phyloP scores from a whole-genome alignment of 768 basidiomycete genomes.

The Tylopilus intermedius region DNA sequence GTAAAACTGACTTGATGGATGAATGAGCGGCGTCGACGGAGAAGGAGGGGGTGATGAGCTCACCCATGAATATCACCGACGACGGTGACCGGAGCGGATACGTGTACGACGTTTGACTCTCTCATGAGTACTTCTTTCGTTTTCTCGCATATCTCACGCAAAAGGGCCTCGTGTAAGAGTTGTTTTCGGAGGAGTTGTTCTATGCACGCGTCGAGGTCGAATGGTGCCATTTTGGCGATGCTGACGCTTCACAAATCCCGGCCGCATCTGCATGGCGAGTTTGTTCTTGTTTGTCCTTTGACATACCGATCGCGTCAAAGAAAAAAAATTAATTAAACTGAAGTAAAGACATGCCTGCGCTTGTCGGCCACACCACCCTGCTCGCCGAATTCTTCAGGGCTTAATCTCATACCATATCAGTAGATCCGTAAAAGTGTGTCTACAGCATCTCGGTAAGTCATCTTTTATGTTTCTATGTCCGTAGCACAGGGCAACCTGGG shows the following conservation, averaged over 20 bases:
- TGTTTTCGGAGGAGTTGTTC: slow-evolving; percentile 86
- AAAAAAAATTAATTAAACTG: slow-evolving; percentile 13
- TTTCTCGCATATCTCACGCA: slow-evolving; percentile 99
- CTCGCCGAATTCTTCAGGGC: slow-evolving; percentile 14
- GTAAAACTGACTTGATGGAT: slow-evolving; percentile 85
- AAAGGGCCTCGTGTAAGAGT: slow-evolving; percentile 86
- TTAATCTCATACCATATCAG: slow-evolving; percentile 1
- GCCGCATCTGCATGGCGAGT: slow-evolving; percentile 11
- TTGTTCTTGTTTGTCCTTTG: slow-evolving; percentile 16
- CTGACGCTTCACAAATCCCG: not conserved
- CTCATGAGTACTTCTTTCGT: slow-evolving; percentile 99
- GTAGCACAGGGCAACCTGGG: slow-evolving; percentile 16
- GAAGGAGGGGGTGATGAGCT: slow-evolving; percentile 32
- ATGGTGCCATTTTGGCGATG: slow-evolving; percentile 41
- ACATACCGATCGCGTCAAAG: slow-evolving; percentile 6
- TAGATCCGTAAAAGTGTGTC: slow-evolving; percentile 15
- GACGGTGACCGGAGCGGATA: slow-evolving; percentile 94
- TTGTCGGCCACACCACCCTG: not conserved
- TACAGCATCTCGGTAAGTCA: slow-evolving; percentile 13
- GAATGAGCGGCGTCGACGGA: slow-evolving; percentile 31
- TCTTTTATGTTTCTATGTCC: slow-evolving; percentile 1
- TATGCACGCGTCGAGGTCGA: slow-evolving; percentile 97
- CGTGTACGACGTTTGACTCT: slow-evolving; percentile 97
- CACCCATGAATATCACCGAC: slow-evolving; percentile 99
- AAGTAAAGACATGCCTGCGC: slow-evolving; percentile 1